Conservation (phyloP, 2,329 filamentous ascomycete genomes). For the Fusarium pseudoanthophilum region DNA sequence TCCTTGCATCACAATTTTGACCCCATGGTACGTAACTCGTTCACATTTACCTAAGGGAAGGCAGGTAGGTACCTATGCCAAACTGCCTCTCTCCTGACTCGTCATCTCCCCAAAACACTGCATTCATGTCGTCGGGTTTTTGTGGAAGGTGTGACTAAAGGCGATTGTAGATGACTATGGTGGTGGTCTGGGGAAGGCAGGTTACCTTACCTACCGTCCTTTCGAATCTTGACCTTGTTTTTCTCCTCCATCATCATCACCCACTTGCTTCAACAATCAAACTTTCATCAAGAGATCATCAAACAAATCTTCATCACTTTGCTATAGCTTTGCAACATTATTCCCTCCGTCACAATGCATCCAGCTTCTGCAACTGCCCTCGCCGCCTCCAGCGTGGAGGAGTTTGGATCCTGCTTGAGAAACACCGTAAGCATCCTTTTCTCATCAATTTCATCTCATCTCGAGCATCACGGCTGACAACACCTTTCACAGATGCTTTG, state of each 20-base stretch:
- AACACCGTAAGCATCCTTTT: slow-evolving; percentile 40
- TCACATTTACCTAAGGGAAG: too few species aligned
- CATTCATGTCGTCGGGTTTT: too few species aligned
- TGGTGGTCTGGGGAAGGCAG: not conserved
- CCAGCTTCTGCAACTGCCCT: slow-evolving; percentile 35
- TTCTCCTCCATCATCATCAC: not conserved
- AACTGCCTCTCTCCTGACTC: too few species aligned
- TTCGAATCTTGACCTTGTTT: not conserved
- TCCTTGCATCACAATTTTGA: too few species aligned
- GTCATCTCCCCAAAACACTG: too few species aligned
- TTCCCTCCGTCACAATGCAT: slow-evolving; percentile 31
- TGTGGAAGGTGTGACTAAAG: too few species aligned
- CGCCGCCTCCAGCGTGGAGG: not conserved
- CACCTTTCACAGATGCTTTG: slow-evolving; percentile 73
- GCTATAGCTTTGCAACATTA: not conserved
- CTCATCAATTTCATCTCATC: not conserved
- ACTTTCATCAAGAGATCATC: not conserved
- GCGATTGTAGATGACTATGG: too few species aligned
- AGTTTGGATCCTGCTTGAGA: not conserved
- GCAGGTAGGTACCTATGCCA: too few species aligned
- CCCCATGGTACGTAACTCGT: too few species aligned
- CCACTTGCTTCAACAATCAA: not conserved
- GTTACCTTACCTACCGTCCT: too few species aligned
- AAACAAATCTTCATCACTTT: not conserved
- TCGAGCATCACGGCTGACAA: not conserved